Base-by-base conservation (phyloP, 2,329 filamentous ascomycete species). In the Diplodia seriata region DNA sequence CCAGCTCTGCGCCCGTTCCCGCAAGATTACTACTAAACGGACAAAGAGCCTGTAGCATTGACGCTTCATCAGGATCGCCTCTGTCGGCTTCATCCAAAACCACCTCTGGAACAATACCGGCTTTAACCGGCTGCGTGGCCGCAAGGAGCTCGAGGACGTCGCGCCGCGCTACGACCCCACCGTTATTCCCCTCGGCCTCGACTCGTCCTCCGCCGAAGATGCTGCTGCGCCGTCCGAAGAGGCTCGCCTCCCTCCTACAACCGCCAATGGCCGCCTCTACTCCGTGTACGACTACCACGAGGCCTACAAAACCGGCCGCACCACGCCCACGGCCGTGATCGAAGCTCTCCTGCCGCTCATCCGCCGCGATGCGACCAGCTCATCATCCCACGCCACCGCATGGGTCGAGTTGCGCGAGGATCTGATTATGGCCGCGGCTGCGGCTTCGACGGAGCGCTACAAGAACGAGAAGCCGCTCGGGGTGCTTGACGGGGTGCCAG, bases 401-500 rank as follows among this genome's bases (percentile, higher is more conserved):
- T 97, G 93, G 81, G 83, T 91, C n/a, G 86, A 90, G 64, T 87
- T 85, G 51, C 85, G 90, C 66, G 84, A 84, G 9, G 86, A 91
- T 26, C 78, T 86, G 20, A 86, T 91, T 0, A 82, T 89, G 4
- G 85, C 85, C 43, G 90, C 92, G 0, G 93, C 93, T 0, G 85
- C 85, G 72, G 90, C 86, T 8, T 95, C 92, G 1, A 91, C 92
- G 0, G 83, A 86, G 74, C 84, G 93, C 55, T 97, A 91, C 78
- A 86, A 87, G 68, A 81, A 84, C 18, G 90, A 91, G 0, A 84
- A 85, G 70, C 85, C 89, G 0, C 77, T 93, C 18, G 85, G 91
- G 14, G 81, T 91, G 5, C 81, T 97, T 8, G 93, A 97, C 73
- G 93, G 93, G 14, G 87, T 97, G 0, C 93, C 93, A 0, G 86